A percentile compares a stretch with the other conserved stretches of the same genome.
Evolutionary conservation across 2,329 filamentous ascomycete genomes (phyloP).

Genomic region (Byssochlamys sp.): DNA sequence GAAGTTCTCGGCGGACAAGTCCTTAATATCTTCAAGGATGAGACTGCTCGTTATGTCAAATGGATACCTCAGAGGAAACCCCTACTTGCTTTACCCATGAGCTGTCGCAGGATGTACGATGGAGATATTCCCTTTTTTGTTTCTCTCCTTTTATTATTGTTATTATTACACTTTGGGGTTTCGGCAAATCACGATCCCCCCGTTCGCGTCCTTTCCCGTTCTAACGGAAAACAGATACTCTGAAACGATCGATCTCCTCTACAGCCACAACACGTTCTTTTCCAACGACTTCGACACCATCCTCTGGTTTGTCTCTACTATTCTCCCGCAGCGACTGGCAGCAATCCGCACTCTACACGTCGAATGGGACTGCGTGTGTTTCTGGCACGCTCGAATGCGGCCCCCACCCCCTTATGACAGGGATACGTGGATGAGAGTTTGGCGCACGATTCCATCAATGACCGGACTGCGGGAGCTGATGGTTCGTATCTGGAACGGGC

Average conservation of each 20-base stretch:
- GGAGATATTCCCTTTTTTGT: background rate
- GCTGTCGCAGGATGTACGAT: slow-evolving; percentile 1
- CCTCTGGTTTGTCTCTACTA: background rate
- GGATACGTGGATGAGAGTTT: background rate
- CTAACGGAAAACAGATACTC: slow-evolving; percentile 2
- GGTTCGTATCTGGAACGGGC: slow-evolving; percentile 1
- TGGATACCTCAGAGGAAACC: background rate
- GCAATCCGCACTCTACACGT: background rate
- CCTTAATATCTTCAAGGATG: background rate
- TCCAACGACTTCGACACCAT: slow-evolving; percentile 5
- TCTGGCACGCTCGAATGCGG: background rate
- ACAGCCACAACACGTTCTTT: slow-evolving; percentile 3
- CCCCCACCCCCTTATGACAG: slow-evolving; percentile 1
- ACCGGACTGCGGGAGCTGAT: background rate
- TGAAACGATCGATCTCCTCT: slow-evolving; percentile 5
- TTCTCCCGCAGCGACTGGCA: background rate
- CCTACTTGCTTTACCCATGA: background rate
- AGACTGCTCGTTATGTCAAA: background rate
- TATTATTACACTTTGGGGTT: no score
- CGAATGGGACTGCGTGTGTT: slow-evolving; percentile 1
- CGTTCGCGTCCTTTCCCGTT: background rate
- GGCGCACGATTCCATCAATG: background rate
- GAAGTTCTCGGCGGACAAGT: background rate
- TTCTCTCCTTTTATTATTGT: background rate
- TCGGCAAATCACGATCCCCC: background rate